Percentiles rank a stretch among this genome's conserved stretches.
These are phyloP conservation scores for Macrotyloma uniflorum DNA, from an alignment of 306 rosid species.

Conservation along the genomic window DNA sequence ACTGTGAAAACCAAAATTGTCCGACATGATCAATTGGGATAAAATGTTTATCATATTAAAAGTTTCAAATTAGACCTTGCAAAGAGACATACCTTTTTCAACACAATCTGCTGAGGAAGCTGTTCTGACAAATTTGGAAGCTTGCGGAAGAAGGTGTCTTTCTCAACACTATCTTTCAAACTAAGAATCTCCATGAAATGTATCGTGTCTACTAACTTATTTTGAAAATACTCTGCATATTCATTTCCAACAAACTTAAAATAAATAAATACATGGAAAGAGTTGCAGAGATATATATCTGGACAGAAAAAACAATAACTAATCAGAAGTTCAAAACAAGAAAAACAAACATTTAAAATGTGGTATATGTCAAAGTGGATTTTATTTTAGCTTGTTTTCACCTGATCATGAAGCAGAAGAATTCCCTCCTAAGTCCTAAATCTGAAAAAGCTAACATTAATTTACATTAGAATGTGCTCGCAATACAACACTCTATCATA, in stretches of 20 bases:
- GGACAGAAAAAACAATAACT: neutral
- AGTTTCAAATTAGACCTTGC: conserved; percentile 28
- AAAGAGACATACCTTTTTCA: conserved; percentile 73
- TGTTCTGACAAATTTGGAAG: conserved; percentile 98
- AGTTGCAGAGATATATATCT: conserved; percentile 6
- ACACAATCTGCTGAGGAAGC: conserved; percentile 92
- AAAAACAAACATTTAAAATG: conserved; percentile 29
- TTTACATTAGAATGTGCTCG: conserved; percentile 28
- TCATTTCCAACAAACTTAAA: conserved; percentile 35
- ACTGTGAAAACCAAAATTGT: conserved; percentile 62
- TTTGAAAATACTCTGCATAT: conserved; percentile 93
- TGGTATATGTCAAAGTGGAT: conserved; percentile 6
- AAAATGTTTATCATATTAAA: conserved; percentile 16
- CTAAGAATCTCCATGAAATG: conserved; percentile 99
- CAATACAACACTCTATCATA: conserved; percentile 13
- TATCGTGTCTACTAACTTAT: conserved; percentile 95
- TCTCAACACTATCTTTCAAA: conserved; percentile 96
- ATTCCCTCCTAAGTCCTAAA: conserved; percentile 29
- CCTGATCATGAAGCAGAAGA: conserved; percentile 16
- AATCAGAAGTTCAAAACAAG: conserved; percentile 33
- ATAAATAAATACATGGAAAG: conserved; percentile 31
- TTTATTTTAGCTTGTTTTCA: conserved; percentile 21
- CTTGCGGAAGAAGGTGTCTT: conserved; percentile 97
- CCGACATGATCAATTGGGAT: conserved; percentile 39
- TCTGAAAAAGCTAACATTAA: conserved; percentile 22